These are phyloP conservation scores for Avena sativa DNA, from an alignment of 176 grass and related monocot species.

Conservation along the genomic window DNA sequence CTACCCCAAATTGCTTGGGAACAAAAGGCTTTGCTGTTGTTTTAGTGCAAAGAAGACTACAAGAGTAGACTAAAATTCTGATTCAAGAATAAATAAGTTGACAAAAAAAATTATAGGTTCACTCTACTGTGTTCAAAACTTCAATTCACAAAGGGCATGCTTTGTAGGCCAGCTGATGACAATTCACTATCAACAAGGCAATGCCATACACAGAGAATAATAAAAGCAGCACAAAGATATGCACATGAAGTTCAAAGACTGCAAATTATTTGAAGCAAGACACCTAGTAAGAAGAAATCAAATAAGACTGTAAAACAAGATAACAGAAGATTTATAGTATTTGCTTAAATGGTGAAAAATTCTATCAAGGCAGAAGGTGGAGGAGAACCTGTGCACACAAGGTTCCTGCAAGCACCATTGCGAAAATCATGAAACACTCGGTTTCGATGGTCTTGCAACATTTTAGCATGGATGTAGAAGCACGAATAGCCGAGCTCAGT, in stretches of 20 bases:
- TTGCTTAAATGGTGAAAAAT: background rate
- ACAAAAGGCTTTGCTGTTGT: background rate
- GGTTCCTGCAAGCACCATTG: conserved; percentile 94
- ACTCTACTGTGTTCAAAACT: conserved; percentile 11
- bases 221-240: background rate
- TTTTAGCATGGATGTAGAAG: conserved; percentile 98
- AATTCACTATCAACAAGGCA: background rate
- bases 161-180: background rate
- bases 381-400: conserved; percentile 86
- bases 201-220: background rate
- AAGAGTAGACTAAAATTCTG: conserved; percentile 1
- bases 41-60: background rate
- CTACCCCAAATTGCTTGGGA: background rate
- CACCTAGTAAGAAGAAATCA: conserved; percentile 6
- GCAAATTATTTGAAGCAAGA: conserved; percentile 1
- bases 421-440: conserved; percentile 96
- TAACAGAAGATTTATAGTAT: background rate
- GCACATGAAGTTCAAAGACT: background rate
- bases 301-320: background rate
- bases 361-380: conserved; percentile 15
- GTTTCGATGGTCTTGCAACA: conserved; percentile 95
- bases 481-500: conserved; percentile 91
- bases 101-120: conserved; percentile 8
- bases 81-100: background rate
- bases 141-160: background rate